Conservation (phyloP, 2,329 filamentous ascomycete species). For the Calonectria pseudoreteaudii region DNA sequence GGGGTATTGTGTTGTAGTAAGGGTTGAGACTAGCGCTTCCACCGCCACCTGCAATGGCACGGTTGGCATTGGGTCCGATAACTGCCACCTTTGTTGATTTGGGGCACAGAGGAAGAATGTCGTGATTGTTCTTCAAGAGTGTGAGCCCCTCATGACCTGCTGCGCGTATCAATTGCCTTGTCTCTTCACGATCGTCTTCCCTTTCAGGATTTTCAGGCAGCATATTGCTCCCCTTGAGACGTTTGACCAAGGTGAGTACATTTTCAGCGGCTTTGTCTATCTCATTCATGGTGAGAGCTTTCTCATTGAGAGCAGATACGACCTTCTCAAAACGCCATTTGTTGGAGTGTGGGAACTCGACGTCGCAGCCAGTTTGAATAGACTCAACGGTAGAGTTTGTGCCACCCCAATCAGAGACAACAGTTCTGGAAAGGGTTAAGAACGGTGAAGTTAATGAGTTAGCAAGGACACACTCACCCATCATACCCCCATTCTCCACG, state of each 20-base stretch:
- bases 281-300: constrained; percentile 58
- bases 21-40: constrained; percentile 77
- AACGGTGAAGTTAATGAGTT: neutral
- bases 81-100: constrained; percentile 70
- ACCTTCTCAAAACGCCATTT: constrained; percentile 70
- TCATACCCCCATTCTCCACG: constrained; percentile 73
- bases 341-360: constrained; percentile 68
- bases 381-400: constrained; percentile 67
- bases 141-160: constrained; percentile 73
- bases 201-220: constrained; percentile 67
- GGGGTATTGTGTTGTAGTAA: constrained; percentile 74
- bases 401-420: constrained; percentile 71
- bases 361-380: constrained; percentile 66
- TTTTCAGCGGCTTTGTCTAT: constrained; percentile 71
- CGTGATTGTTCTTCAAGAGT: constrained; percentile 72
- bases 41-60: constrained; percentile 75
- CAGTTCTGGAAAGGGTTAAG: constrained; percentile 53
- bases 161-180: constrained; percentile 68
- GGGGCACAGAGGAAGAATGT: constrained; percentile 68
- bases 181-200: constrained; percentile 68
- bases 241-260: constrained; percentile 69
- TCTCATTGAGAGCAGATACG: constrained; percentile 62
- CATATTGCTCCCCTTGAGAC: constrained; percentile 71
- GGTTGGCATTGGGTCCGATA: constrained; percentile 76
- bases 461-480: constrained; percentile 53